Percentiles rank a stretch among this genome's conserved stretches.
These are phyloP conservation scores for Hansenula sp. DNA, from an alignment of 1,139 yeast species.

Conservation along the genomic window DNA sequence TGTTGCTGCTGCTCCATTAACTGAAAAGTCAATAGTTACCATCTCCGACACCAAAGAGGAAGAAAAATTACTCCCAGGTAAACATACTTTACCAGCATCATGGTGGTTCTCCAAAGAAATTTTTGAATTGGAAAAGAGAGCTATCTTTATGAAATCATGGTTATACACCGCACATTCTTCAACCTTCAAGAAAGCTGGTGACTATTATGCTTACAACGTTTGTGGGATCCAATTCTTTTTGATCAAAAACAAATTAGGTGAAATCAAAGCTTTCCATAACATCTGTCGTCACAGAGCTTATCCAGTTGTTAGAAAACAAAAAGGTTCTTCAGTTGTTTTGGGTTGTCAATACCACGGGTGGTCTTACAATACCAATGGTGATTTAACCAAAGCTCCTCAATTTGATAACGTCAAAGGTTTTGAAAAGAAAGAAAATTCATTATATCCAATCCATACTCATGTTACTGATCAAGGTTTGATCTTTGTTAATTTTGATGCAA, in stretches of 20 bases:
- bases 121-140: constrained; percentile 52
- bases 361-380: constrained; percentile 57
- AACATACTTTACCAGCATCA: constrained; percentile 59
- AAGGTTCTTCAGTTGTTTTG: constrained; percentile 51
- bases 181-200: constrained; percentile 52
- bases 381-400: constrained; percentile 55
- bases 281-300: constrained; percentile 63
- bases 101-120: constrained; percentile 62
- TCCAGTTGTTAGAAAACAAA: constrained; percentile 53
- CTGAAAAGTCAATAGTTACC: too few species aligned
- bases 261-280: constrained; percentile 56
- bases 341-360: constrained; percentile 67
- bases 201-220: constrained; percentile 45
- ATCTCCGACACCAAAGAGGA: too few species aligned
- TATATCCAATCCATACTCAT: constrained; percentile 51
- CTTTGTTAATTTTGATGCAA: constrained; percentile 44
- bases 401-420: constrained; percentile 57
- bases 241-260: constrained; percentile 47
- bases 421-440: constrained; percentile 48
- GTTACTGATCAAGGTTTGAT: constrained; percentile 53
- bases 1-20: too few species aligned
- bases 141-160: constrained; percentile 56
- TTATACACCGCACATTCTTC: constrained; percentile 45
- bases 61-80: constrained; percentile 36
- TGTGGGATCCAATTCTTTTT: constrained; percentile 53